A percentile compares a stretch with the other conserved stretches of the same genome.
These are phyloP conservation scores for Aspergillus nidulans DNA, from an alignment of 495 filamentous ascomycete genomes.

Conservation along the genomic window DNA sequence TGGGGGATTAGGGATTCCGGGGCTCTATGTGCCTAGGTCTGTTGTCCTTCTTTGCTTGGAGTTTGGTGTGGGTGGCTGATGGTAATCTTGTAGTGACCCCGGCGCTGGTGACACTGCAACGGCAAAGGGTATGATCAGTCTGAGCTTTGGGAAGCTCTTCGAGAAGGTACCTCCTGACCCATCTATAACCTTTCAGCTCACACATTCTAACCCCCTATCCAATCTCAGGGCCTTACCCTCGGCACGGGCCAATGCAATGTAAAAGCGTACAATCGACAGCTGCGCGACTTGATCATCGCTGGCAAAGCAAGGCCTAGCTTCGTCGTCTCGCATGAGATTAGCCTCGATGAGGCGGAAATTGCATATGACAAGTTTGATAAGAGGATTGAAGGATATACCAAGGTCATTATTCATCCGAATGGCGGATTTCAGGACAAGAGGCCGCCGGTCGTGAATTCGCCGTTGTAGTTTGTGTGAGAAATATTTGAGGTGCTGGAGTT, in stretches of 20 bases:
- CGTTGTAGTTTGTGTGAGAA: not conserved
- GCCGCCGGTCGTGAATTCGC: not conserved
- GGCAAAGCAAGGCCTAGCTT: constrained; percentile 54
- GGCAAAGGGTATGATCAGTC: constrained; percentile 50
- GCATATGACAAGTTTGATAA: constrained; percentile 50
- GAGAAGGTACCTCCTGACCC: constrained; percentile 43
- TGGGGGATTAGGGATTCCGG: constrained; percentile 47
- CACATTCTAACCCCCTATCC: constrained; percentile 33
- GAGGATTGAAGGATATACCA: constrained; percentile 43
- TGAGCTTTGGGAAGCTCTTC: constrained; percentile 58
- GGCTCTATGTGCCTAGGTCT: constrained; percentile 38
- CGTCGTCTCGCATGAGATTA: constrained; percentile 54
- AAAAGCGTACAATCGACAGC: constrained; percentile 54
- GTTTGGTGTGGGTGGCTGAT: not conserved
- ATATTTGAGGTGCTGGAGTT: not conserved
- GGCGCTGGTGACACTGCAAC: constrained; percentile 42
- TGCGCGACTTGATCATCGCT: constrained; percentile 55
- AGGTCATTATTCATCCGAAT: constrained; percentile 45
- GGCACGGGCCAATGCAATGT: constrained; percentile 58
- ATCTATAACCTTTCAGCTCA: not conserved
- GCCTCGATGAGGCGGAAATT: constrained; percentile 47
- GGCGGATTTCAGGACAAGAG: constrained; percentile 18
- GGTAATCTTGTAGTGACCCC: constrained; percentile 23
- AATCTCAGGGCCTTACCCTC: constrained; percentile 17
- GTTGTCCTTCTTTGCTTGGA: not conserved